Conservation (phyloP, 2,329 filamentous ascomycete species). For the Ophiostoma triangulosporum region DNA sequence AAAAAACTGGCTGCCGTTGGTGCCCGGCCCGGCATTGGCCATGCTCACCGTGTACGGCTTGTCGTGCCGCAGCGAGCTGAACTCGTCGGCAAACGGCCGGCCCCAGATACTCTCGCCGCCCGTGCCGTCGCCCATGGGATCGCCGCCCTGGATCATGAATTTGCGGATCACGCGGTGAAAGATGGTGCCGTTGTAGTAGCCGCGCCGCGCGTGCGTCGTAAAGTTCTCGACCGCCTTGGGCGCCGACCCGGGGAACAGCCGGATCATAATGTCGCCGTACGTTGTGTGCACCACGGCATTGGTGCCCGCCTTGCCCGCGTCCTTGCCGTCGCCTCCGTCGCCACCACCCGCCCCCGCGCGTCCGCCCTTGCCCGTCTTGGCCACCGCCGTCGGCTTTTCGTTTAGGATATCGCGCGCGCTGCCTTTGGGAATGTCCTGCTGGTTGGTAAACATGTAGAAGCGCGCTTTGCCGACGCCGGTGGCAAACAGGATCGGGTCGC, state of each 20-base stretch:
- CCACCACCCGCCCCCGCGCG: background rate
- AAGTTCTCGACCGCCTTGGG: conserved; percentile 97
- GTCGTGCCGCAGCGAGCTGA: conserved; percentile 81
- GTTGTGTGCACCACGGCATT: conserved; percentile 83
- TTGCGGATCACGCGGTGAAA: conserved; percentile 96
- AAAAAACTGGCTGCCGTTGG: conserved; percentile 95
- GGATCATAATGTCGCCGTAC: conserved; percentile 84
- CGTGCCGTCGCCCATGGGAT: conserved; percentile 77
- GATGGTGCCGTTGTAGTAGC: conserved; percentile 95
- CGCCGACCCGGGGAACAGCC: conserved; percentile 82
- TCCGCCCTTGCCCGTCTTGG: conserved; percentile 28
- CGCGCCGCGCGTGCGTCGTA: conserved; percentile 73
- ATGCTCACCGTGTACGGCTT: conserved; percentile 94
- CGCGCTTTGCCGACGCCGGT: conserved; percentile 79
- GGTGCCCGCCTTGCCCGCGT: conserved; percentile 52
- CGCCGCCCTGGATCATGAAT: conserved; percentile 91
- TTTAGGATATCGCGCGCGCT: conserved; percentile 77
- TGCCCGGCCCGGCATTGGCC: conserved; percentile 93
- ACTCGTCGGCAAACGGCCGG: conserved; percentile 86
- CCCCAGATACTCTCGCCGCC: conserved; percentile 90
- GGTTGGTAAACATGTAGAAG: conserved; percentile 98
- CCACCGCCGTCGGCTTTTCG: conserved; percentile 58
- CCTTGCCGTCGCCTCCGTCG: conserved; percentile 25
- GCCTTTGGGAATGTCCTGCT: conserved; percentile 64
- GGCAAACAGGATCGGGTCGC: conserved; percentile 76